These are phyloP conservation scores for Pythium diclinum DNA, from an alignment of 352 stramenopile species.

Conservation along the genomic window DNA sequence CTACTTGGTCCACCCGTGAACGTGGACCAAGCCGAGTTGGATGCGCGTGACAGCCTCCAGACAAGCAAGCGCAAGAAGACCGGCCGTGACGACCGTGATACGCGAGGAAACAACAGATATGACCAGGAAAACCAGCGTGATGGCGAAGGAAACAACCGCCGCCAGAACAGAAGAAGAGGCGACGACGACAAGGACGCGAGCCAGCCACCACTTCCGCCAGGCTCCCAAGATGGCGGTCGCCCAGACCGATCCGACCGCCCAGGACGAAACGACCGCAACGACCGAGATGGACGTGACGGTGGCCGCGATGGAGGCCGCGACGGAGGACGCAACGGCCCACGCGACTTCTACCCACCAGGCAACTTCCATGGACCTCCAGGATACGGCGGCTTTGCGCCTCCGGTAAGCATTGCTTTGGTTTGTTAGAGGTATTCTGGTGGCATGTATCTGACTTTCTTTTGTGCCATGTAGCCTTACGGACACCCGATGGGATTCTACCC, in stretches of 20 bases:
- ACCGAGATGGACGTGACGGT: slow-evolving; percentile 10
- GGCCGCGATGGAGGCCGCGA: slow-evolving; percentile 6
- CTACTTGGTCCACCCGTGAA: slow-evolving; percentile 72
- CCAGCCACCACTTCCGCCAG: slow-evolving; percentile 34
- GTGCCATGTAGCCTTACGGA: slow-evolving; percentile 47
- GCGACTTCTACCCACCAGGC: slow-evolving; percentile 36
- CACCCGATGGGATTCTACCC: slow-evolving; percentile 69
- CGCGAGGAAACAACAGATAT: slow-evolving; percentile 11
- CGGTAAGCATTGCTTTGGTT: slow-evolving; percentile 32
- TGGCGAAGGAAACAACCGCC: slow-evolving; percentile 19
- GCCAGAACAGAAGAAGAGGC: slow-evolving; percentile 30
- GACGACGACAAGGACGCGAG: slow-evolving; percentile 24
- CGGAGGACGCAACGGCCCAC: slow-evolving; percentile 7
- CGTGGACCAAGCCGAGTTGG: slow-evolving; percentile 71
- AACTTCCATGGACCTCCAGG: slow-evolving; percentile 60
- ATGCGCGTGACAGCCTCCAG: slow-evolving; percentile 57
- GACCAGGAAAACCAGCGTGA: slow-evolving; percentile 35
- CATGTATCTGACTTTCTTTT: slow-evolving; percentile 4
- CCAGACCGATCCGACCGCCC: slow-evolving; percentile 24
- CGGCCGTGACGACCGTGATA: slow-evolving; percentile 24
- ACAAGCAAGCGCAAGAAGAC: slow-evolving; percentile 62
- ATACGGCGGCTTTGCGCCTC: slow-evolving; percentile 54
- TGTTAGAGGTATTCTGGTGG: neutral
- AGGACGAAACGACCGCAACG: slow-evolving; percentile 24
- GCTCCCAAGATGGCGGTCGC: slow-evolving; percentile 12